Evolutionary conservation across 148 eudicot species (phyloP), one percentile per base, ranked within the genome.

Genomic region (Arctostaphylos glauca): DNA sequence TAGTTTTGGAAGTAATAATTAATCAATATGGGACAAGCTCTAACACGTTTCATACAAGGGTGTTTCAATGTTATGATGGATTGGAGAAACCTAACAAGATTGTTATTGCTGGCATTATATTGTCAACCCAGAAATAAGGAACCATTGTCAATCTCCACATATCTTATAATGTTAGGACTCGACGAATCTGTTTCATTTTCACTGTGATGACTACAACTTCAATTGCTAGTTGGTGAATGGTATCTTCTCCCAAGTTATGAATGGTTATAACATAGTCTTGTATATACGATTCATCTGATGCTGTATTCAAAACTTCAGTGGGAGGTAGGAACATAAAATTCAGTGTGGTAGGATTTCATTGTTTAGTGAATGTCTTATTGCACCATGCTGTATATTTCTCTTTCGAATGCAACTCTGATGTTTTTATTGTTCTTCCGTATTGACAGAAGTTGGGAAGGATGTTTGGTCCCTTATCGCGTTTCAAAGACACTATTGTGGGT

Each of bases 401-500:
- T 3, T 43, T 53, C 13, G 15, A 53, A 49, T 43, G 54, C 18
- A 15, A 78, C 5, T 41, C 72, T 78, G 50, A 47, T 52, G n/a
- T 64, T 31, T 53, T 77, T 19, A 41, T 82, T 12, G n/a, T 58
- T 75, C 6, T 23, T 23, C 56, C 13, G 25, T 49, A 7, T 38
- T 78, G 31, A 46, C 77, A 83, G 93, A 91, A 85, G 84, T 68
- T 88, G 50, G 82, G 87, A 80, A 85, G 86, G 88, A 84, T 88
- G 81, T 77, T 88, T 54, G 88, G 88, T 15, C 91, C 94, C 48
- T 48, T 91, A 78, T 81, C 94, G 31, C 89, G 92, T 68, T 84
- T 91, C 55, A 91, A 90, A 85, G 92, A 91, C 48, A 83, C 86
- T 64, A 81, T 88, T 74, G 88, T 87, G 9, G 91, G 94, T 74